Percentiles rank a stretch among this genome's conserved stretches.
These are phyloP conservation scores for Zanthoxylum bungeanum DNA, from an alignment of 345 rosid species.

Conservation along the genomic window DNA sequence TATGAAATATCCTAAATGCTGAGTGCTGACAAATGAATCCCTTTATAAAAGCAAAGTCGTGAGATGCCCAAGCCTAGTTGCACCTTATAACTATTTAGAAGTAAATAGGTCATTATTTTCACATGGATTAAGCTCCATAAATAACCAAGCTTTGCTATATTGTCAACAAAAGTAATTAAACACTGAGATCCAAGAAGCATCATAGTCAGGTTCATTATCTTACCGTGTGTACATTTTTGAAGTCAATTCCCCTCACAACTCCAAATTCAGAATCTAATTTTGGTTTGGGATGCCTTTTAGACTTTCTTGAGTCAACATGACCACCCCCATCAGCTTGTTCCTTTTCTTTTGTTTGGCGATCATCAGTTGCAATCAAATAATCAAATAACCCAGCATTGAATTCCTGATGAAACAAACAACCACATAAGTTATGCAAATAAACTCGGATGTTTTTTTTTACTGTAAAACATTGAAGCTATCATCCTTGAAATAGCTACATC, in stretches of 20 bases:
- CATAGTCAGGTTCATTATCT: constrained; percentile 12
- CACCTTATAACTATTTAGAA: background rate
- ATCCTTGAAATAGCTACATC: background rate
- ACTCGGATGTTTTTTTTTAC: background rate
- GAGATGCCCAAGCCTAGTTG: background rate
- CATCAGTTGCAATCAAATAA: constrained; percentile 88
- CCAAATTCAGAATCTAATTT: constrained; percentile 84
- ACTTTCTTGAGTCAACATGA: constrained; percentile 38
- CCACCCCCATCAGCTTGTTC: constrained; percentile 40
- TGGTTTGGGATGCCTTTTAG: constrained; percentile 44
- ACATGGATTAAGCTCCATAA: background rate
- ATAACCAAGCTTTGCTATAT: background rate
- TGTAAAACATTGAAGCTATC: background rate
- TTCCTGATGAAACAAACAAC: constrained; percentile 44
- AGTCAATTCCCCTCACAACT: constrained; percentile 93
- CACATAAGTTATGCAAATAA: constrained; percentile 3
- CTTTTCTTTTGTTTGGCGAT: constrained; percentile 54
- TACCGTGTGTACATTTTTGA: constrained; percentile 84
- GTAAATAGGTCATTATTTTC: background rate
- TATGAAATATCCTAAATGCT: background rate
- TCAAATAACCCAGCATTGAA: constrained; percentile 96
- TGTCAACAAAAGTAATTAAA: background rate
- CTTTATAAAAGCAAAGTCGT: background rate
- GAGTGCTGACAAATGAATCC: background rate
- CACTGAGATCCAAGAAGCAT: background rate